phyloP scores from a whole-genome alignment of 345 rosid genomes.

The Mallotus nudiflorus region DNA sequence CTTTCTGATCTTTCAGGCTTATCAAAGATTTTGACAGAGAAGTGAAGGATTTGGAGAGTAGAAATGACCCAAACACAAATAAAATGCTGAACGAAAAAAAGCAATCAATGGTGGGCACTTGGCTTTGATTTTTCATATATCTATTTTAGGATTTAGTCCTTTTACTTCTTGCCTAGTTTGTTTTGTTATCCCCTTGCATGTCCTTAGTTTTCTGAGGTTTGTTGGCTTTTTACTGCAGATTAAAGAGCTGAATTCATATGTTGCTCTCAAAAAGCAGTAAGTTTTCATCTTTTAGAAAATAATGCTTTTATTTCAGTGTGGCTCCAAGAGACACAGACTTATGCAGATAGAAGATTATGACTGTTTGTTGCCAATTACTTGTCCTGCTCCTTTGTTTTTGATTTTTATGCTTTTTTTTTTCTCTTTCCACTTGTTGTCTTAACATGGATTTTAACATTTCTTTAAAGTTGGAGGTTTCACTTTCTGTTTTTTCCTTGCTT shows the following conservation, averaged over 20 bases:
- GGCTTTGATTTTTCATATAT: neutral
- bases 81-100: slow-evolving; percentile 75
- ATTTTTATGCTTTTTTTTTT: neutral
- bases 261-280: slow-evolving; percentile 78
- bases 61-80: slow-evolving; percentile 61
- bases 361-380: neutral
- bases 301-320: neutral
- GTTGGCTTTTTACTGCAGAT: slow-evolving; percentile 48
- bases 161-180: neutral
- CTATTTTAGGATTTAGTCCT: neutral
- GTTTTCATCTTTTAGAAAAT: slow-evolving; percentile 21
- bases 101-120: slow-evolving; percentile 67
- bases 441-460: too few relatives aligned
- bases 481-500: neutral
- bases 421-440: neutral
- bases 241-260: slow-evolving; percentile 78
- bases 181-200: neutral
- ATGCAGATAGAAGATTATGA: neutral
- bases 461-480: too few relatives aligned
- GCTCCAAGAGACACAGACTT: neutral
- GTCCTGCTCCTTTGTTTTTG: neutral
- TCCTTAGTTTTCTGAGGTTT: slow-evolving; percentile 21
- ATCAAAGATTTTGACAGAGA: slow-evolving; percentile 89
- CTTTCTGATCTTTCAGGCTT: slow-evolving; percentile 55
- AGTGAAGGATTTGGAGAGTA: slow-evolving; percentile 65